A percentile compares a stretch with the other conserved stretches of the same genome.
These are phyloP conservation scores for Carpinus fangiana DNA, from an alignment of 306 rosid species.

Conservation along the genomic window DNA sequence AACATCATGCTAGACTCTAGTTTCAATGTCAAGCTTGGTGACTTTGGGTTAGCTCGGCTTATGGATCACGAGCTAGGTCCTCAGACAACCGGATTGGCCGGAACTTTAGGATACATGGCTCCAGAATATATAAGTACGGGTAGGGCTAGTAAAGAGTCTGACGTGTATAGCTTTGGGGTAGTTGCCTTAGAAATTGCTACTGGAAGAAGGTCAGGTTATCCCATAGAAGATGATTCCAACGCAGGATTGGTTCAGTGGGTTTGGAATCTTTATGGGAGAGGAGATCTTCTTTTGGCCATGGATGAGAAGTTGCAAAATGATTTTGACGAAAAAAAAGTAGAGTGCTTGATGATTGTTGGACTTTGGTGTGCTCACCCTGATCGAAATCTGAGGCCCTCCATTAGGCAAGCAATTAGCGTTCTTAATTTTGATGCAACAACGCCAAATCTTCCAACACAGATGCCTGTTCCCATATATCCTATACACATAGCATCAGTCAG, in stretches of 20 bases:
- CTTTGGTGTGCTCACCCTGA: conserved; percentile 44
- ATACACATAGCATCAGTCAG: conserved; percentile 8
- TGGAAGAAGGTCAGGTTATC: conserved; percentile 18
- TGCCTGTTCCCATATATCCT: conserved; percentile 22
- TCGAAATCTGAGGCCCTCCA: conserved; percentile 25
- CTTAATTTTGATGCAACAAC: conserved; percentile 28
- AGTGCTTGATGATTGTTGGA: conserved; percentile 40
- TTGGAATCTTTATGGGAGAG: conserved; percentile 39
- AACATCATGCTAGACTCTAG: conserved; percentile 34
- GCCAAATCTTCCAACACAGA: conserved; percentile 33
- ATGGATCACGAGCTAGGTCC: conserved; percentile 37
- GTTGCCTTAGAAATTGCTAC: conserved; percentile 32
- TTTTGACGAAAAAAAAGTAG: conserved; percentile 25
- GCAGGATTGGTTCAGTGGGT: conserved; percentile 40
- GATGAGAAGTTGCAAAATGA: conserved; percentile 26
- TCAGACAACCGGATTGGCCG: conserved; percentile 28
- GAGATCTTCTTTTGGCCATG: conserved; percentile 11
- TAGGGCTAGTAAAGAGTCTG: conserved; percentile 33
- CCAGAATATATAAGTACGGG: conserved; percentile 35
- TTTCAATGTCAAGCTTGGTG: conserved; percentile 29
- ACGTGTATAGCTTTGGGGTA: conserved; percentile 35
- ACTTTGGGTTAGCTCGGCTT: conserved; percentile 35
- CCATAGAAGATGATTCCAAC: conserved; percentile 3
- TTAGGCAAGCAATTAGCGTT: conserved; percentile 31
- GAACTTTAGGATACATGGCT: conserved; percentile 44